Evolutionary conservation across 106 monocot genomes (phyloP), one percentile per base, ranked within the genome.

Genomic region (Dendrobium officinale): DNA sequence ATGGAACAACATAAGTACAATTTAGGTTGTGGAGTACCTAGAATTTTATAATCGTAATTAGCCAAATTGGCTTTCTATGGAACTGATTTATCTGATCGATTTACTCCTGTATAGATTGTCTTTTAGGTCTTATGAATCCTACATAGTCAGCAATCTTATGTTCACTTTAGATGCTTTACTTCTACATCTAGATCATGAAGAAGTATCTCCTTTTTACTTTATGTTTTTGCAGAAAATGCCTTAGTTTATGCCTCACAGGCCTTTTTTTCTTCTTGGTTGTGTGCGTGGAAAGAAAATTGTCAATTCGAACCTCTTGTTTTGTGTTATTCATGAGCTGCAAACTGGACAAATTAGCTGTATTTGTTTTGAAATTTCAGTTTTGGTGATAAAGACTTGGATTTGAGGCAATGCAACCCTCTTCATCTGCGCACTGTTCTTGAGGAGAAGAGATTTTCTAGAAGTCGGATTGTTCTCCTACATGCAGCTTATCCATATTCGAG

Each of bases 401-500:
- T 99, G 79, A 91, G 88, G 85, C 80, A 70, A 54, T 77, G 75
- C 80, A 99, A 95, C 81, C 99, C 99, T 44, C 93, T 99, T 82
- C 90, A 89, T 85, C 86, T 99, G 16, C 92, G 95, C 22, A 68
- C 64, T 68, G 84, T 99, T 85, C 90, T 99, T 27, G 99, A 95
- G 75, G 99, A 95, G 42, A 73, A 70, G 67, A 90, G 90, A 86
- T 99, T 99, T 83, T 85, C 90, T 31, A 84, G 86, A 77, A 91
- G 88, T 77, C 84, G 83, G 66, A 91, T 99, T 81, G 93, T 99
- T 82, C 93, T 99, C 77, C 80, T 99, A 29, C 99, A 95, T 85
- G 95, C 99, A 77, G 95, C 99, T 73, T 95, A 99, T 93, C 99
- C 99, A 75, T 99, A 88, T 82, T 91, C 88, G 9, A 99, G 88